Conservation (phyloP, 2,329 filamentous ascomycete species). For the Nectriaceae sp. region DNA sequence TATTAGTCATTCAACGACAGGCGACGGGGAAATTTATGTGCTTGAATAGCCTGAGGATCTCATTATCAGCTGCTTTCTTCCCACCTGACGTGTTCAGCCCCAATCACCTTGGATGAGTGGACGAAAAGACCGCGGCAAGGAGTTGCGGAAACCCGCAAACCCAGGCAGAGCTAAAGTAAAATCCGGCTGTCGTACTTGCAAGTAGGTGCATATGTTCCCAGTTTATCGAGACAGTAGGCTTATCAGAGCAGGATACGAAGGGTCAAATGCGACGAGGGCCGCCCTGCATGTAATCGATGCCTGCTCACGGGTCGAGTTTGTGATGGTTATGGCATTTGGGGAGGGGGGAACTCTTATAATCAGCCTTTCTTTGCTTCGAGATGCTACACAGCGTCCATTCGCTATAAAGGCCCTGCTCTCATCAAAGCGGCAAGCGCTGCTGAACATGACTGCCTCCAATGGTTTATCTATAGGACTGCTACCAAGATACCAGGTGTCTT, state of each 20-base stretch:
- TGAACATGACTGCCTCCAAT: conserved; percentile 22
- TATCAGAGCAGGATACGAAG: conserved; percentile 24
- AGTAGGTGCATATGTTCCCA: conserved; percentile 14
- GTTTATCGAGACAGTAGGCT: not conserved
- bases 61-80: too few relatives aligned
- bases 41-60: too few relatives aligned
- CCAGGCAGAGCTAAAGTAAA: conserved; percentile 18
- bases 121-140: too few relatives aligned
- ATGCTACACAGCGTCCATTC: too few relatives aligned
- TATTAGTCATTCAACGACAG: too few relatives aligned
- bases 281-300: conserved; percentile 31
- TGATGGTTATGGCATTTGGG: conserved; percentile 34
- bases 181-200: conserved; percentile 27
- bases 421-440: conserved; percentile 4
- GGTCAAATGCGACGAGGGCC: conserved; percentile 36
- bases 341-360: conserved; percentile 3
- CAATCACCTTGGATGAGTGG: too few relatives aligned
- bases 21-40: too few relatives aligned
- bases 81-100: too few relatives aligned
- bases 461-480: conserved; percentile 38
- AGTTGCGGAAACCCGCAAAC: too few relatives aligned
- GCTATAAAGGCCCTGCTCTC: conserved; percentile 2
- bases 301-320: conserved; percentile 25
- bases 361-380: not conserved
- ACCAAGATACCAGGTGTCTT: conserved; percentile 40